Base-by-base conservation (phyloP, 257 asterid genomes). In the Craterostigma plantagineum region DNA sequence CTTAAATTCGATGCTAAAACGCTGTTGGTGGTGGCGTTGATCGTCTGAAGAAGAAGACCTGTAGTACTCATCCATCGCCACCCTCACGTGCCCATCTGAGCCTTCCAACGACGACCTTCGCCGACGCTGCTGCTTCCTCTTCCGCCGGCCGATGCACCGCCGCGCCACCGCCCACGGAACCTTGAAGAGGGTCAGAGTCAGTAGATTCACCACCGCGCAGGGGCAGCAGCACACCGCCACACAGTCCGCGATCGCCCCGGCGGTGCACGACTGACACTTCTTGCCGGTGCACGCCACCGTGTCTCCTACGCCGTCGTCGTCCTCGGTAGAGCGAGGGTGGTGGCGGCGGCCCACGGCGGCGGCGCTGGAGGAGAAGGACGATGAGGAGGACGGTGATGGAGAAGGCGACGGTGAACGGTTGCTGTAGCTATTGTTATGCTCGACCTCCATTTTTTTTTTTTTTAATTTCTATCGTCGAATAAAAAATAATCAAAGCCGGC, bases 201-300 rank as follows among this genome's bases (percentile, higher is more conserved):
- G 27, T 4, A 86, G 53, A 66, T 68, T 76, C 10, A 86, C 79
- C 47, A 86, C 81, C 7, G 93, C 82, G 64, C 91, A 81, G 0
- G 97, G 97, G 45, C 97, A 86, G 61, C 94, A 86, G 56, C 94
- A 81, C 1, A 86, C 74, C 23, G 94, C 97, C 11, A 86, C 92
- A 57, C 97, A 86, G 66, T 82, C 97, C 11, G 94, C 94, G 56
- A 86, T 72, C 53, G 70, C 68, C 9, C 84, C 91, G 34, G 77
- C 94, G 12, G 93, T 62, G 71, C 95, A 86, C 54, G 94, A 75
- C 49, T 69, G 68, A 61, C 94, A 86, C 3, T 72, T 63, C 40
- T 61, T 65, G 13, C 91, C 92, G 11, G 87, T 71, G 68, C 96
- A 81, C 38, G 67, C 57, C 11, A 54, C 61, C 48, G 49, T 45